Percentiles rank a stretch among this genome's conserved stretches.
Evolutionary conservation across 257 asterid genomes (phyloP).

Genomic region (Przewalskia tangutica): DNA sequence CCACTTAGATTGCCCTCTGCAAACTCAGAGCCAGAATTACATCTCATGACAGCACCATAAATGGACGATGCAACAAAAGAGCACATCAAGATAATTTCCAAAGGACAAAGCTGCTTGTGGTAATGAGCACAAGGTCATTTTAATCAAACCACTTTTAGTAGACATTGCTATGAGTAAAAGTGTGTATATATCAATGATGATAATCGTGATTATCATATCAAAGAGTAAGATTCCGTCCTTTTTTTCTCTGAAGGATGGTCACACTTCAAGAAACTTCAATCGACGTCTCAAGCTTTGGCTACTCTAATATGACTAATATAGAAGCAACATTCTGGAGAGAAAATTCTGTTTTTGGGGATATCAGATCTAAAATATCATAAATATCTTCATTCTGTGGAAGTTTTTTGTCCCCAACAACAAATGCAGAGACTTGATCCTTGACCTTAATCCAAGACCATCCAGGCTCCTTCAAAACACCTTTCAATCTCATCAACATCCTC

Average conservation of each 20-base stretch:
- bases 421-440: slow-evolving; percentile 48
- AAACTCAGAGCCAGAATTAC: not conserved
- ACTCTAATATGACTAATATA: not conserved
- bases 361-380: slow-evolving; percentile 39
- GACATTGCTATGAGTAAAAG: not conserved
- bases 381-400: slow-evolving; percentile 45
- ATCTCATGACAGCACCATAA: not conserved
- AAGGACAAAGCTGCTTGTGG: not conserved
- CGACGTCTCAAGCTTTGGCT: not conserved
- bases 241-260: not conserved
- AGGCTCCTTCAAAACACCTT: slow-evolving; percentile 75
- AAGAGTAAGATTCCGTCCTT: not conserved
- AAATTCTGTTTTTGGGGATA: slow-evolving; percentile 29
- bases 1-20: not conserved
- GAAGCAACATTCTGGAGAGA: slow-evolving; percentile 24
- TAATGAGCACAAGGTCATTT: not conserved
- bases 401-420: slow-evolving; percentile 58
- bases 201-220: not conserved
- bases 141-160: not conserved
- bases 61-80: not conserved
- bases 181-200: not conserved
- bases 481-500: slow-evolving; percentile 70
- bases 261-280: not conserved
- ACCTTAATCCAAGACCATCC: slow-evolving; percentile 91
- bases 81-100: not conserved